Evolutionary conservation across 768 basidiomycete species (phyloP).

Genomic region (Tricholoma furcatifolium): DNA sequence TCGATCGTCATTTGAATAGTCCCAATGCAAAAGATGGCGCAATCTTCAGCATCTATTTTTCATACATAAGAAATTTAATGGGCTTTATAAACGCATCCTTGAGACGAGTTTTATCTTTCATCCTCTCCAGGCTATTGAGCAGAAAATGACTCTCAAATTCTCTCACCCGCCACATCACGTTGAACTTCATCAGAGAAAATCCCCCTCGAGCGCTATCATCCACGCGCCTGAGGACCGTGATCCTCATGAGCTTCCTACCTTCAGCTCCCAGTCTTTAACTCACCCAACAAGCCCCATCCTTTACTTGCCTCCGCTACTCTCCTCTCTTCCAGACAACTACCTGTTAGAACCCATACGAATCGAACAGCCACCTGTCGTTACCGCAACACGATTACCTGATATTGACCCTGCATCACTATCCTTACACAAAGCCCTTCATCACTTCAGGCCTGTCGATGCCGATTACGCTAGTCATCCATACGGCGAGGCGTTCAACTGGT

Average conservation of each 20-base stretch:
- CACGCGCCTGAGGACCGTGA: constrained; percentile 28
- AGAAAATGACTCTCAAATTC: constrained; percentile 26
- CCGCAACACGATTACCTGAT: constrained; percentile 75
- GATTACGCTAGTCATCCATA: constrained; percentile 70
- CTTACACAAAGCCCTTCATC: constrained; percentile 82
- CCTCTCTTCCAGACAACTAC: constrained; percentile 58
- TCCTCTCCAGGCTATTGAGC: neutral
- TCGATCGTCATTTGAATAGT: constrained; percentile 13
- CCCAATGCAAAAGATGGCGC: constrained; percentile 18
- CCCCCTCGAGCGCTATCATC: neutral
- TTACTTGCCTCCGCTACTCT: constrained; percentile 84
- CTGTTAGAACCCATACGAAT: constrained; percentile 24
- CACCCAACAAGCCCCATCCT: constrained; percentile 52
- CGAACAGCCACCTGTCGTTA: constrained; percentile 48
- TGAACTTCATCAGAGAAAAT: constrained; percentile 4
- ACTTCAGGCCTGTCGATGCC: constrained; percentile 58
- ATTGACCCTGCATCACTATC: constrained; percentile 85
- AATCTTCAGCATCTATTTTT: constrained; percentile 14
- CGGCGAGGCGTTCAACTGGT: constrained; percentile 86
- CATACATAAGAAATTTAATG: neutral
- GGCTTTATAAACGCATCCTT: neutral
- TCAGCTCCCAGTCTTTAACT: constrained; percentile 35
- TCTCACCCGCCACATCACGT: constrained; percentile 33
- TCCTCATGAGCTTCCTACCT: constrained; percentile 57
- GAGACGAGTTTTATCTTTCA: neutral